phyloP scores from a whole-genome alignment of 805 yeast species.

The Hanseniaspora jakobsenii region DNA sequence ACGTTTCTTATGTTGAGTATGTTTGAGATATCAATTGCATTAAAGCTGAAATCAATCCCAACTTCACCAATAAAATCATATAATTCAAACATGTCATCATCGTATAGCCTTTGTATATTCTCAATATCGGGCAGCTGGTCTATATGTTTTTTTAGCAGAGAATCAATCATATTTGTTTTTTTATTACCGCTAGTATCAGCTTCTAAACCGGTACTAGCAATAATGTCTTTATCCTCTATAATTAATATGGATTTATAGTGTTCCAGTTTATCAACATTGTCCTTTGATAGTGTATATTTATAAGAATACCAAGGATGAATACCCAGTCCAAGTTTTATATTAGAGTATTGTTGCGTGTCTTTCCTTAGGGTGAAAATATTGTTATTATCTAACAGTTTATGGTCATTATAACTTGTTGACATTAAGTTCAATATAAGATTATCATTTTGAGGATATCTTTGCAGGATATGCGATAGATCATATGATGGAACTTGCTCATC shows the following conservation, averaged over 20 bases:
- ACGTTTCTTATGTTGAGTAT: conserved; percentile 28
- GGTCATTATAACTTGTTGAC: conserved; percentile 38
- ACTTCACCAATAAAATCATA: conserved; percentile 63
- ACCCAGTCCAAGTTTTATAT: conserved; percentile 44
- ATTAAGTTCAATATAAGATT: conserved; percentile 28
- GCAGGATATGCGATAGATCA: conserved; percentile 11
- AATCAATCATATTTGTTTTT: too few species aligned
- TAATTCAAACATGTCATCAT: not conserved
- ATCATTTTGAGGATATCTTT: not conserved
- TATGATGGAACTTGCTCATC: conserved; percentile 15
- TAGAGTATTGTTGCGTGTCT: not conserved
- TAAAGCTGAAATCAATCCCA: conserved; percentile 69
- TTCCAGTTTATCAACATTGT: conserved; percentile 26
- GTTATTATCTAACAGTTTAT: conserved; percentile 20
- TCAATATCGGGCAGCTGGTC: conserved; percentile 9
- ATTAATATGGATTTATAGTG: conserved; percentile 50
- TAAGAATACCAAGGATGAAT: conserved; percentile 91
- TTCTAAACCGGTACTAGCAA: too few species aligned
- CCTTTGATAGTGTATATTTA: conserved; percentile 36
- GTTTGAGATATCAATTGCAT: conserved; percentile 28
- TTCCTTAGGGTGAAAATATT: conserved; percentile 20
- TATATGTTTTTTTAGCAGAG: conserved; percentile 17
- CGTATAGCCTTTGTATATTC: not conserved
- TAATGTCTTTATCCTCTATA: conserved; percentile 24
- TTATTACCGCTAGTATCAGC: too few species aligned